These are phyloP conservation scores for Bjerkandera adusta DNA, from an alignment of 1,284 basidiomycete genomes.

Conservation along the genomic window DNA sequence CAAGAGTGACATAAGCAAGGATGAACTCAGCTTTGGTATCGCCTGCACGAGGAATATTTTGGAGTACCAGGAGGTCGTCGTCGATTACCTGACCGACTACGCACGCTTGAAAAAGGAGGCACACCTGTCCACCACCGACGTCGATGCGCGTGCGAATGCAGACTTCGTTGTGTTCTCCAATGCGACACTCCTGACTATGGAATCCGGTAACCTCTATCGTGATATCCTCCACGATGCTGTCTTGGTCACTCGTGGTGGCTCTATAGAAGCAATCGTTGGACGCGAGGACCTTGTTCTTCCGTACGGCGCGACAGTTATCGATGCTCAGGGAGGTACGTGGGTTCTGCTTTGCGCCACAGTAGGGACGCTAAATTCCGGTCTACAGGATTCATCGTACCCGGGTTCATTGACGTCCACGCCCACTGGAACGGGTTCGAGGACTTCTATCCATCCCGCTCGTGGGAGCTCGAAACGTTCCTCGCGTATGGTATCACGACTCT, in stretches of 20 bases:
- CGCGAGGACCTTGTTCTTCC: conserved; percentile 39
- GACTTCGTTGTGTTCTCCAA: conserved; percentile 59
- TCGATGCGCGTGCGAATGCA: conserved; percentile 27
- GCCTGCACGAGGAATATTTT: conserved; percentile 53
- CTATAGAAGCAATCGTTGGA: conserved; percentile 50
- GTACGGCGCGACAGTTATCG: conserved; percentile 45
- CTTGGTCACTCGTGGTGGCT: conserved; percentile 49
- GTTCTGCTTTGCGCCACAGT: neutral
- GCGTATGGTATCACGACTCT: conserved; percentile 76
- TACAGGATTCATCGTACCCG: conserved; percentile 61
- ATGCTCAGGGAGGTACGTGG: conserved; percentile 57
- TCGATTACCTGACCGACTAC: conserved; percentile 61
- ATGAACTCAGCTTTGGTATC: conserved; percentile 55
- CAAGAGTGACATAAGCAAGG: conserved; percentile 41
- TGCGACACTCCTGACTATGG: conserved; percentile 68
- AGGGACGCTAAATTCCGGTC: too few species aligned
- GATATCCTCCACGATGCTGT: conserved; percentile 51
- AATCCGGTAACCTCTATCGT: conserved; percentile 39
- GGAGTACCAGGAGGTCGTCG: conserved; percentile 52
- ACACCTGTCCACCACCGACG: conserved; percentile 15
- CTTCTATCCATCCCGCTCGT: conserved; percentile 59
- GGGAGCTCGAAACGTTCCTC: conserved; percentile 73
- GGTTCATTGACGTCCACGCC: conserved; percentile 74
- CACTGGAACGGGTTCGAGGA: conserved; percentile 60
- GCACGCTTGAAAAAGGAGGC: conserved; percentile 55